Evolutionary conservation across 139 green algal species (phyloP), one percentile per base, ranked within the genome.

Genomic region (Desmodesmus armatus): DNA sequence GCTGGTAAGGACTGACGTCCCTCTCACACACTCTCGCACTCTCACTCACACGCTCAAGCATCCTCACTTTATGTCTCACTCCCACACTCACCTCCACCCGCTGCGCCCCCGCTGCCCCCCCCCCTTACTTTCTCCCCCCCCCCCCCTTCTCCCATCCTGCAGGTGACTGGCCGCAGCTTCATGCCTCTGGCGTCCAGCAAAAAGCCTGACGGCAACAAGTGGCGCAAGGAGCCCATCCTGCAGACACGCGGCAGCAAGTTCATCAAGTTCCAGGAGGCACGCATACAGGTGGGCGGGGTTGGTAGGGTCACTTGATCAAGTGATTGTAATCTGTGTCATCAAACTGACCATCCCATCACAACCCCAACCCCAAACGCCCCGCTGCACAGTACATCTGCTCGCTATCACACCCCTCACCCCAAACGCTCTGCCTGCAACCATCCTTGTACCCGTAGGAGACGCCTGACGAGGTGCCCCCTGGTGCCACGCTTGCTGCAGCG

Each of bases 171-270:
- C 25, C 62, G 78, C 62, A 84, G 62, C 62, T 99, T 97, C 91
- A 97, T 93, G 84, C 96, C 97, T 13, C 80, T 97, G 79, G 84
- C 92, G 75, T 72, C 35, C 62, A 39, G 19, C 27, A 87, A 95
- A 76, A 90, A 97, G 91, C 95, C 95, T 4, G 90, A 95, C n/a
- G 96, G 97, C 41, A 97, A 88, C 82, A 96, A 95, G 85, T 99
- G 71, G 44, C 63, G 37, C 29, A 47, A 47, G 27, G 58, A 69
- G 55, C 80, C 80, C 6, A 13, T 41, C 27, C 88, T 96, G 87
- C 90, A 97, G 91, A 96, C 95, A 11, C 90, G 95, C 19, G 96
- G 97, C 37, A 97, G 91, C 80, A 96, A 96, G 88, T 99, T 99
- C 86, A 82, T 97, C 29, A 97, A 96, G 85, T 99, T 97, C 90